Evolutionary conservation across 306 rosid genomes (phyloP).

Genomic region (Dalbergia cultrata): DNA sequence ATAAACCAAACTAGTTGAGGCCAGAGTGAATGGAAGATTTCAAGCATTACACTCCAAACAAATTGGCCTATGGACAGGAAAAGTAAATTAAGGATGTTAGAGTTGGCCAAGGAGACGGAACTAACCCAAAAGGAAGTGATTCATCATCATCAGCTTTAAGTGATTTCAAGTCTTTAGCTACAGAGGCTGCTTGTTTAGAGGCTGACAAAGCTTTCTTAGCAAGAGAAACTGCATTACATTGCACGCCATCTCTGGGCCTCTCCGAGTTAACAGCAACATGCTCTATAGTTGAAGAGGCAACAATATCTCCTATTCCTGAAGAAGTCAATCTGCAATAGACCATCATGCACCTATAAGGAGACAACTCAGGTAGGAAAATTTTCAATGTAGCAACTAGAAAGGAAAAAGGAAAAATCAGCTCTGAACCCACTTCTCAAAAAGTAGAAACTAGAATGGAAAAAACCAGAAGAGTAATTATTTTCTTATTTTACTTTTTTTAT

Average conservation of each 20-base stretch:
- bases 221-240: slow-evolving; percentile 58
- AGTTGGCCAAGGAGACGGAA: slow-evolving; percentile 37
- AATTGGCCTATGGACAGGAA: slow-evolving; percentile 43
- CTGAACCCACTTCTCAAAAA: no score
- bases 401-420: no score
- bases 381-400: slow-evolving; percentile 15
- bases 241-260: slow-evolving; percentile 50
- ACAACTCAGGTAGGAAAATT: slow-evolving; percentile 20
- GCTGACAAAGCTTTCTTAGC: slow-evolving; percentile 75
- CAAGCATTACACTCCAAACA: slow-evolving; percentile 49
- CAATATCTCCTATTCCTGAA: slow-evolving; percentile 48
- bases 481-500: background rate
- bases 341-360: slow-evolving; percentile 37
- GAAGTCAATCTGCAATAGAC: slow-evolving; percentile 68
- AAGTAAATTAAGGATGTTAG: slow-evolving; percentile 41
- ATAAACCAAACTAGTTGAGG: slow-evolving; percentile 50
- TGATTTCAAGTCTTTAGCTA: slow-evolving; percentile 61
- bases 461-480: background rate
- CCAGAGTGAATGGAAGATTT: slow-evolving; percentile 48
- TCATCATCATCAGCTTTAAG: slow-evolving; percentile 54
- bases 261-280: slow-evolving; percentile 38
- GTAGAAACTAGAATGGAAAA: background rate
- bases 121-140: slow-evolving; percentile 70
- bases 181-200: slow-evolving; percentile 71
- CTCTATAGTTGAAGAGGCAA: slow-evolving; percentile 50